Evolutionary conservation across 208 protist species (phyloP).

Genomic region (Trypanosoma vivax): DNA sequence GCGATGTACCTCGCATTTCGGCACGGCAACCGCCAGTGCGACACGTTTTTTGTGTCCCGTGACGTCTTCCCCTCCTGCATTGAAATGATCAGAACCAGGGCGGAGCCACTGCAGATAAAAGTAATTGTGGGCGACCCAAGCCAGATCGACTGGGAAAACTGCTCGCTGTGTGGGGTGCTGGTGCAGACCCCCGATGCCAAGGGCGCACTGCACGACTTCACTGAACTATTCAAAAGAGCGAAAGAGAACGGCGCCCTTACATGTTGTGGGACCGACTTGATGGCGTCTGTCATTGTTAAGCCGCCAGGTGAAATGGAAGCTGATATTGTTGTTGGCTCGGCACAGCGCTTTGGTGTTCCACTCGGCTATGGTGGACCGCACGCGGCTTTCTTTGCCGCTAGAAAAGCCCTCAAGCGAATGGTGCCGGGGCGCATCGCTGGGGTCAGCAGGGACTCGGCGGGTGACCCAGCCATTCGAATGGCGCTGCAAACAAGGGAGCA

Average conservation of each 20-base stretch:
- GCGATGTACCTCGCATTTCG: slow-evolving; percentile 65
- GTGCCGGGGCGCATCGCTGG: slow-evolving; percentile 96
- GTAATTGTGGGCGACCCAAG: slow-evolving; percentile 77
- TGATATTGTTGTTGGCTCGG: slow-evolving; percentile 91
- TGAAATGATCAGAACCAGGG: slow-evolving; percentile 68
- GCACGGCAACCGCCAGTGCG: slow-evolving; percentile 41
- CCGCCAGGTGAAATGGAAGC: slow-evolving; percentile 92
- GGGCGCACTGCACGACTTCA: slow-evolving; percentile 86
- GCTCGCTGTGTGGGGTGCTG: slow-evolving; percentile 74
- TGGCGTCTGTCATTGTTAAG: slow-evolving; percentile 90
- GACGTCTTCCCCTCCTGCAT: slow-evolving; percentile 53
- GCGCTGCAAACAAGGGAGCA: slow-evolving; percentile 98
- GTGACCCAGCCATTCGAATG: slow-evolving; percentile 93
- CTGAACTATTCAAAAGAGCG: slow-evolving; percentile 44
- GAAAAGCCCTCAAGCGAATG: slow-evolving; percentile 84
- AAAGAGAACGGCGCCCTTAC: slow-evolving; percentile 60
- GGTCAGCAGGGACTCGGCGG: slow-evolving; percentile 87
- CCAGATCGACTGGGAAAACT: slow-evolving; percentile 48
- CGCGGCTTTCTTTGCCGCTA: slow-evolving; percentile 94
- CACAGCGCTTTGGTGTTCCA: slow-evolving; percentile 95
- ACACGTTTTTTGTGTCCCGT: slow-evolving; percentile 62
- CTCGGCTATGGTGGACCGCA: slow-evolving; percentile 96
- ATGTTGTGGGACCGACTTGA: slow-evolving; percentile 89
- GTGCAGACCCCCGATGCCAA: slow-evolving; percentile 93
- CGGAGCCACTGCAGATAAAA: slow-evolving; percentile 79